Evolutionary conservation across 768 basidiomycete species (phyloP).

Genomic region (Trichaptum fuscoviolaceum): DNA sequence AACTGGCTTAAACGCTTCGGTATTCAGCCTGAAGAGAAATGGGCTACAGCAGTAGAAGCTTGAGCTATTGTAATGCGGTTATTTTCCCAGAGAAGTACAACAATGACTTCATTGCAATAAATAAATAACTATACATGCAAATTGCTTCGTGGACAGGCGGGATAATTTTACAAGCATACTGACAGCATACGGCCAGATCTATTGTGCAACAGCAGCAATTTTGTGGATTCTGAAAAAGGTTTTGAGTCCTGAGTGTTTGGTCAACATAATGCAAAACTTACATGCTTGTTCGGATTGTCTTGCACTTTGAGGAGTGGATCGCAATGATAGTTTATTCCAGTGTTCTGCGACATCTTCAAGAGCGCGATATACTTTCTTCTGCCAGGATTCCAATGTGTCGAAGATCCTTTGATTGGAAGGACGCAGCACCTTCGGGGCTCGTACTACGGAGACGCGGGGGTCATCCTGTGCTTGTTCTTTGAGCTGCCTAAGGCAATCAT

Average conservation of each 20-base stretch:
- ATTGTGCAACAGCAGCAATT: too few species aligned
- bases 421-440: background rate
- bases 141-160: too few species aligned
- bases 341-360: background rate
- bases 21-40: constrained; percentile 14
- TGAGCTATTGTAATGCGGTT: background rate
- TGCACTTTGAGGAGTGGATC: background rate
- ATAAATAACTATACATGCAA: too few species aligned
- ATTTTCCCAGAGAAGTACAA: background rate
- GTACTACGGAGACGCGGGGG: background rate
- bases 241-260: too few species aligned
- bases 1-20: constrained; percentile 18
- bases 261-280: too few species aligned
- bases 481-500: background rate
- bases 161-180: too few species aligned
- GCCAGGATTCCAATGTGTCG: background rate
- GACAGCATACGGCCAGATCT: too few species aligned
- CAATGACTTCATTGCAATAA: background rate
- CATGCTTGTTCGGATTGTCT: too few species aligned
- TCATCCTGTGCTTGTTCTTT: background rate
- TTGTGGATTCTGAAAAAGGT: too few species aligned
- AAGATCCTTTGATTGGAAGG: background rate
- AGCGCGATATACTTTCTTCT: background rate
- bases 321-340: background rate
- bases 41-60: constrained; percentile 12